Base-by-base conservation (phyloP, 1,284 basidiomycete genomes). In the Violaceomyces palustris region DNA sequence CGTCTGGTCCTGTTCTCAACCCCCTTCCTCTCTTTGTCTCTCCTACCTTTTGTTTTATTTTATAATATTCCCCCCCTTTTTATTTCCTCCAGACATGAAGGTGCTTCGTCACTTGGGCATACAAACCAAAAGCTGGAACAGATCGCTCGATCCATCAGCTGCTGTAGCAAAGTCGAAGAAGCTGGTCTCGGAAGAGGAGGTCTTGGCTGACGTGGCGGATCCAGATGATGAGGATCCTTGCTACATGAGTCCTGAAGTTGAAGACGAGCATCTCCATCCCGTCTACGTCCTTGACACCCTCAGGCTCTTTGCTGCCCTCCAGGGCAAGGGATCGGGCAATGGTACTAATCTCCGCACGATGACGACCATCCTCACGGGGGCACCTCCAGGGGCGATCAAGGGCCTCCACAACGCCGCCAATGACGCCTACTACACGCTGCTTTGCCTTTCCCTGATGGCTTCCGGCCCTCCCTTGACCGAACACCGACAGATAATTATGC, bases 331-430 rank as follows among this genome's bases (percentile, higher is more conserved):
- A 21, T 4, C 23, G 7, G 23, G 23, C 12, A 35, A 8, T 6
- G 34, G 21, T 5, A 23, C 21, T 23, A 24, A 35, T 6, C 9
- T 35, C 10, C 12, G 32, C 17, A 8, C 18, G 8, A 34, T 34
- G 34, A 35, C 23, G 21, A 3, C 34, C 3, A 18, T 14, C 10
- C 34, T 35, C 9, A n/a, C 34, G 7, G 31, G 15, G n/a, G 6
- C 25, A 12, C n/a, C 6, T n/a, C 12, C 34, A 23, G 34, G 32
- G 5, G 7, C 32, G 5, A 17, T 35, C 6, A 5, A 12, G 6
- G 34, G 21, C 23, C 21, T 22, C 6, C 34, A 35, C 34, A 35
- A 35, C 19, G 34, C 34, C 10, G 34, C 34, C 34, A 35, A 35
- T 18, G 34, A 35, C 23, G 34, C 34, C 21, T 24, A 15, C 34